These are phyloP conservation scores for Sclerotinia minor DNA, from an alignment of 2,329 filamentous ascomycete species.

Conservation along the genomic window DNA sequence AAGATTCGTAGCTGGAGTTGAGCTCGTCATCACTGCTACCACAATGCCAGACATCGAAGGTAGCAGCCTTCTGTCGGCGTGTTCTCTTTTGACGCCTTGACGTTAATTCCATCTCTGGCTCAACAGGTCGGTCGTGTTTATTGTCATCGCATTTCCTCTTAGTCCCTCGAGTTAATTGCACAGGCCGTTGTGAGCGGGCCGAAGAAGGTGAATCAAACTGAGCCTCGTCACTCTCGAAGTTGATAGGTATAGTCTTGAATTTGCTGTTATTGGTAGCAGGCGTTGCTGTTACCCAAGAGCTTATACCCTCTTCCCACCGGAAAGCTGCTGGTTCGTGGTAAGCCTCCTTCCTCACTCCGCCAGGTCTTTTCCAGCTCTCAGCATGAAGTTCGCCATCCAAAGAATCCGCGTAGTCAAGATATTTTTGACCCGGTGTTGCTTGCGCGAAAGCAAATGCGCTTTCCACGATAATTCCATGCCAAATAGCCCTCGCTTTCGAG, in stretches of 20 bases:
- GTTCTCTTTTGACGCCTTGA: slow-evolving; percentile 24
- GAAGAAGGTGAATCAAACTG: slow-evolving; percentile 33
- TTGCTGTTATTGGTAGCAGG: slow-evolving; percentile 40
- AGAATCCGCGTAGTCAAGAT: slow-evolving; percentile 39
- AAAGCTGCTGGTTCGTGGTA: slow-evolving; percentile 37
- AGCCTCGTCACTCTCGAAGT: slow-evolving; percentile 20
- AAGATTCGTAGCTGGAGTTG: slow-evolving; percentile 31
- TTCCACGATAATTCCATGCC: slow-evolving; percentile 39
- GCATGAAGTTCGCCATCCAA: slow-evolving; percentile 30
- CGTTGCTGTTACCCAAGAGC: slow-evolving; percentile 56
- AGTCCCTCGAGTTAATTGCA: not conserved
- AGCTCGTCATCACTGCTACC: slow-evolving; percentile 41
- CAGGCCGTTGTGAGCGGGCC: slow-evolving; percentile 3
- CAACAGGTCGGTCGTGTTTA: not conserved
- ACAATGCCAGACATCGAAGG: slow-evolving; percentile 22
- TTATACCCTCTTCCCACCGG: slow-evolving; percentile 57
- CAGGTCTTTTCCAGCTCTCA: not conserved
- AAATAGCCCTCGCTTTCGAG: slow-evolving; percentile 20
- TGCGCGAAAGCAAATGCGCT: slow-evolving; percentile 42
- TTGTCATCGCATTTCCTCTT: not conserved
- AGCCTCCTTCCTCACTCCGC: slow-evolving; percentile 26
- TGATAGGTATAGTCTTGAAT: slow-evolving; percentile 18
- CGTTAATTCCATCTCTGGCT: not conserved
- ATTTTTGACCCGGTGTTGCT: slow-evolving; percentile 35
- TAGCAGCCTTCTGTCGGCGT: not conserved